Conservation (phyloP, 768 basidiomycete species). For the Rhodotorula babjevae region DNA sequence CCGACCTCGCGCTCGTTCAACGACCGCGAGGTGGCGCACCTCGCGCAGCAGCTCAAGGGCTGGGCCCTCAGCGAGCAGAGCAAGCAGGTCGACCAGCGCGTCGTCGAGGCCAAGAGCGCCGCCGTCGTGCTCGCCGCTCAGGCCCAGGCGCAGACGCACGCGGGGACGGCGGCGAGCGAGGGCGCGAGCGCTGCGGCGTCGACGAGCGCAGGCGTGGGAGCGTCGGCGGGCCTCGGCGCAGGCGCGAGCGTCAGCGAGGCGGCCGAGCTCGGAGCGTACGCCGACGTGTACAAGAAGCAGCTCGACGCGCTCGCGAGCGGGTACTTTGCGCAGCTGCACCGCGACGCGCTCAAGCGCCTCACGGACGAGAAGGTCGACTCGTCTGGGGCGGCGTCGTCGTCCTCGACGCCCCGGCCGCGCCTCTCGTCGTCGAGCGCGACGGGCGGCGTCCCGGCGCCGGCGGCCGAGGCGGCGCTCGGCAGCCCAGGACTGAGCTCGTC, state of each 20-base stretch:
- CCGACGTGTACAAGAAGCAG: conserved; percentile 34
- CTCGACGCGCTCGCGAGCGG: conserved; percentile 37
- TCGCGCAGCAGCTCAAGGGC: conserved; percentile 34
- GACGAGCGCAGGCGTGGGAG: not conserved
- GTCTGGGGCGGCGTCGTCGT: not conserved
- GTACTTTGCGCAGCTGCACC: conserved; percentile 39
- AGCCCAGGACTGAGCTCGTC: not conserved
- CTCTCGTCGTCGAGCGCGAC: not conserved
- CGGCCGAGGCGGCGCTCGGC: too few species aligned
- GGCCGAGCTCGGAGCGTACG: conserved; percentile 30
- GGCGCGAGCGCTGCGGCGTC: not conserved
- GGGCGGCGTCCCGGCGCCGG: not conserved
- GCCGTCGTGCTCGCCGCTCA: conserved; percentile 35
- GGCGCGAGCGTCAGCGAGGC: too few species aligned
- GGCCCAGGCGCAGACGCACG: conserved; percentile 28
- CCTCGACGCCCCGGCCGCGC: not conserved
- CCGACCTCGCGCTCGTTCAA: conserved; percentile 9
- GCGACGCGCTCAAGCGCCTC: conserved; percentile 33
- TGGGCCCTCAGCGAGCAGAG: conserved; percentile 35
- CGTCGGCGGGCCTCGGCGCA: too few species aligned
- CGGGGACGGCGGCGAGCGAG: not conserved
- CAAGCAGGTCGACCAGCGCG: conserved; percentile 31
- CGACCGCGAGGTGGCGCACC: conserved; percentile 15
- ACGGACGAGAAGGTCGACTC: conserved; percentile 8
- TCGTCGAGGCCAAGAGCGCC: conserved; percentile 19